These are phyloP conservation scores for Rhodotorula glutinis DNA, from an alignment of 1,284 basidiomycete species.

Conservation along the genomic window DNA sequence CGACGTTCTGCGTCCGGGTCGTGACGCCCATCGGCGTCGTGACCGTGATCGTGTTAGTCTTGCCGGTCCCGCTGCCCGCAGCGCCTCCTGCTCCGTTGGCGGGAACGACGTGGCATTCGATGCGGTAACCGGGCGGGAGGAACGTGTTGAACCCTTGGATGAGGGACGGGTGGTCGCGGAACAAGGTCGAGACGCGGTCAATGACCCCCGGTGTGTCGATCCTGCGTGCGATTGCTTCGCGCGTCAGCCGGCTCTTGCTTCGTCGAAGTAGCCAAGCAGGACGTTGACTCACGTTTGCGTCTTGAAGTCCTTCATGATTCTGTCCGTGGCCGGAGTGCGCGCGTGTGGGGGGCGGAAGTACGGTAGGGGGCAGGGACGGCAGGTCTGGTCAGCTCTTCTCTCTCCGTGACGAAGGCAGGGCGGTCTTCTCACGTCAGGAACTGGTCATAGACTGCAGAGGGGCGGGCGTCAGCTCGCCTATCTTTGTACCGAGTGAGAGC, in stretches of 20 bases:
- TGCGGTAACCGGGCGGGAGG: slow-evolving; percentile 91
- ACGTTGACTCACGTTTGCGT: slow-evolving; percentile 71
- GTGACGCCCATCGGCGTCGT: slow-evolving; percentile 87
- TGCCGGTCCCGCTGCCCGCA: slow-evolving; percentile 7
- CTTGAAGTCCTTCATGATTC: slow-evolving; percentile 81
- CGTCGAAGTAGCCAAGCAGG: too few relatives aligned
- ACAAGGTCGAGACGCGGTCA: slow-evolving; percentile 89
- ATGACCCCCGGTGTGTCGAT: slow-evolving; percentile 99
- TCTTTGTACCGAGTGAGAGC: too few relatives aligned
- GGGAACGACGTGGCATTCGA: slow-evolving; percentile 68
- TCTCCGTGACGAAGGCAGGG: slow-evolving; percentile 36
- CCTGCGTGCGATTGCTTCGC: slow-evolving; percentile 52
- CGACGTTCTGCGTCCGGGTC: slow-evolving; percentile 52
- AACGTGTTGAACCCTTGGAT: slow-evolving; percentile 99
- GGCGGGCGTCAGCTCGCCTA: neutral
- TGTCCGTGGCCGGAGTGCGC: neutral
- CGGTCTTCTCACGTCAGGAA: slow-evolving; percentile 73
- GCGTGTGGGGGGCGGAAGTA: neutral
- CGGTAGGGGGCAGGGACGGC: too few relatives aligned
- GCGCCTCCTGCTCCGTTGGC: neutral
- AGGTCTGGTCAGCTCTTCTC: neutral
- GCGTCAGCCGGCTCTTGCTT: neutral
- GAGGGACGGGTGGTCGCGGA: slow-evolving; percentile 86
- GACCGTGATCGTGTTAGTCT: slow-evolving; percentile 67
- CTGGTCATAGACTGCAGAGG: slow-evolving; percentile 50